Base-by-base conservation (phyloP, 495 filamentous ascomycete genomes). In the Penicillium desertorum region DNA sequence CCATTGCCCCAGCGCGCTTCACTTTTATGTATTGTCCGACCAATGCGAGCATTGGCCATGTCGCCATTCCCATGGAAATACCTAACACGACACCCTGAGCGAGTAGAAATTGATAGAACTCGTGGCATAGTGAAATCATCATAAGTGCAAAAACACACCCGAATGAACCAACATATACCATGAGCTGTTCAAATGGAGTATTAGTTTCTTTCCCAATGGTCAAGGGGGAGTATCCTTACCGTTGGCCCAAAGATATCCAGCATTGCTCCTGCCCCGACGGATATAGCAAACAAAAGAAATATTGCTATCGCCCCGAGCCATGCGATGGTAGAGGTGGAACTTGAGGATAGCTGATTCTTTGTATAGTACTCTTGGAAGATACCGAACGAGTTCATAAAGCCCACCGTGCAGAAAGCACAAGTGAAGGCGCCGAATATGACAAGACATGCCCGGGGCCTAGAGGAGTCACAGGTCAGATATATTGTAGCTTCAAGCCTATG, bases 91-190 rank as follows among this genome's bases (percentile, higher is more conserved):
- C 56, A 3, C 81, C 83, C 62, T 88, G 86, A 0, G 78, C 76
- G 10, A 89, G 80, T 53, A 86, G 70, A 59, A 89, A 83, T 45
- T 89, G 83, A 60, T 77, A 88, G 67, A 83, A 85, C 37, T 79
- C 45, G 4, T 65, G 69, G 64, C 83, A 86, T 1, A 88, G 64
- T 19, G 78, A 82, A 0, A 67, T 74, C 79, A 87, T 81, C 79
- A 89, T 83, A 0, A 82, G 32, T 0, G 73, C 57, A 29, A 82
- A 70, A 1, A 82, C 63, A 7, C 62, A 67, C 7, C 70, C 69
- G 1, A 72, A 29, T 5, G 67, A 59, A 2, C 75, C 71, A 2
- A 57, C 2, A 14, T 62, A 68, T 0, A 72, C 36, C 43, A 75
- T 51, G 1, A 73, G 17, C 73, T 78, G 25, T 41, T 25, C n/a